phyloP scores from a whole-genome alignment of 1,284 basidiomycete genomes.

The Cutaneotrichosporon sp. region DNA sequence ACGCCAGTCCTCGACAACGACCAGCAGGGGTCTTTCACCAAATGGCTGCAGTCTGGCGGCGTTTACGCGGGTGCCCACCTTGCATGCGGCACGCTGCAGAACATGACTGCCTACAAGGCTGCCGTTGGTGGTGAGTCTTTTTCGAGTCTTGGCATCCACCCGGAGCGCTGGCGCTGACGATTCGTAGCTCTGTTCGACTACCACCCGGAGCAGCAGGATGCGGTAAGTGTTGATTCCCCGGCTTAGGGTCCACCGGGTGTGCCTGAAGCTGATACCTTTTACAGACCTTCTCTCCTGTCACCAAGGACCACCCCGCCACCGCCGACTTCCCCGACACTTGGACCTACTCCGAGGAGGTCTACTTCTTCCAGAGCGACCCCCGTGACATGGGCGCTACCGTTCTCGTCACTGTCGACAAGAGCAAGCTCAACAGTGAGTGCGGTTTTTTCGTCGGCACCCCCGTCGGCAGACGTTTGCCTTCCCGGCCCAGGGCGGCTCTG shows the following conservation, averaged over 20 bases:
- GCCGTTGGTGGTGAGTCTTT: conserved; percentile 49
- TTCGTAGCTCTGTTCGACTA: conserved; percentile 63
- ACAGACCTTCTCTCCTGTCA: conserved; percentile 58
- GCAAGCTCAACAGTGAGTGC: conserved; percentile 57
- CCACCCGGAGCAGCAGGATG: conserved; percentile 60
- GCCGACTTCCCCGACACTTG: conserved; percentile 60
- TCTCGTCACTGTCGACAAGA: conserved; percentile 63
- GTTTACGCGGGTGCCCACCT: conserved; percentile 50
- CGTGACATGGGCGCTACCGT: conserved; percentile 61
- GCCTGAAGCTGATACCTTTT: conserved; percentile 49
- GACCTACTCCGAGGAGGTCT: conserved; percentile 54
- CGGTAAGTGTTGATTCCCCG: conserved; percentile 26
- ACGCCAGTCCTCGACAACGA: conserved; percentile 57
- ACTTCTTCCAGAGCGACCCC: conserved; percentile 73
- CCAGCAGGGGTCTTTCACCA: conserved; percentile 60
- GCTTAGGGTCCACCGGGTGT: background rate
- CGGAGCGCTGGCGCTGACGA: too few relatives aligned
- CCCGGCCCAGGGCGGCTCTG: too few relatives aligned
- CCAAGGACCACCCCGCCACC: conserved; percentile 61
- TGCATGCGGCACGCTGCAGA: conserved; percentile 62
- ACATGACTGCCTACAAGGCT: conserved; percentile 59
- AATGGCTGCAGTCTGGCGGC: conserved; percentile 57
- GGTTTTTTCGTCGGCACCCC: background rate
- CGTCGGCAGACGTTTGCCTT: background rate
- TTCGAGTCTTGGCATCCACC: background rate